A percentile compares a stretch with the other conserved stretches of the same genome.
Conservation (phyloP, 805 yeast genomes). For the Pichia cabralensis region DNA sequence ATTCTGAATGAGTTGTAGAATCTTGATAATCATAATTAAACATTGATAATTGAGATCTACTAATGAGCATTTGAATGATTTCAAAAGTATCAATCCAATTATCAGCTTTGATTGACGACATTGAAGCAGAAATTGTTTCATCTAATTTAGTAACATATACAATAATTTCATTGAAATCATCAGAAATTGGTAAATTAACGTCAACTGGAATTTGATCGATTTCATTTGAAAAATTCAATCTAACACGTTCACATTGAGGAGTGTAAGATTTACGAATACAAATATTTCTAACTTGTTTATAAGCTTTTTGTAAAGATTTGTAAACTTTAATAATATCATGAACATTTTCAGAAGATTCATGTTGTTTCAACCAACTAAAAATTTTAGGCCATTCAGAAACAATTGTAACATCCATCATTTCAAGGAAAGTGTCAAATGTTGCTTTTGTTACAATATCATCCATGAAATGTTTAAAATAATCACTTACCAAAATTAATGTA, state of each 20-base stretch:
- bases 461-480: conserved; percentile 67
- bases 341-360: conserved; percentile 10
- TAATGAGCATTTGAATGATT: conserved; percentile 58
- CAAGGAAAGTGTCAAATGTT: conserved; percentile 53
- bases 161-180: conserved; percentile 49
- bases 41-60: conserved; percentile 44
- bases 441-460: conserved; percentile 54
- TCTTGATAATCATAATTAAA: conserved; percentile 42
- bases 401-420: conserved; percentile 59
- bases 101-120: conserved; percentile 44
- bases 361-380: conserved; percentile 17
- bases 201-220: conserved; percentile 30
- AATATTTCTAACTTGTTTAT: conserved; percentile 55
- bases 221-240: conserved; percentile 33
- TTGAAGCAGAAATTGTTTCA: conserved; percentile 45
- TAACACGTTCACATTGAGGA: conserved; percentile 38
- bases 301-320: conserved; percentile 30
- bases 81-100: conserved; percentile 80
- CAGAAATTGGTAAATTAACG: conserved; percentile 26
- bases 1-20: conserved; percentile 37
- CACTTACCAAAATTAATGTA: conserved; percentile 55
- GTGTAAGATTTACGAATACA: conserved; percentile 64
- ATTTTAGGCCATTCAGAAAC: conserved; percentile 38
- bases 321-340: conserved; percentile 16
- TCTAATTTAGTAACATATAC: conserved; percentile 57